Base-by-base conservation (phyloP, 805 yeast genomes). In the Metschnikowia aberdeeniae region DNA sequence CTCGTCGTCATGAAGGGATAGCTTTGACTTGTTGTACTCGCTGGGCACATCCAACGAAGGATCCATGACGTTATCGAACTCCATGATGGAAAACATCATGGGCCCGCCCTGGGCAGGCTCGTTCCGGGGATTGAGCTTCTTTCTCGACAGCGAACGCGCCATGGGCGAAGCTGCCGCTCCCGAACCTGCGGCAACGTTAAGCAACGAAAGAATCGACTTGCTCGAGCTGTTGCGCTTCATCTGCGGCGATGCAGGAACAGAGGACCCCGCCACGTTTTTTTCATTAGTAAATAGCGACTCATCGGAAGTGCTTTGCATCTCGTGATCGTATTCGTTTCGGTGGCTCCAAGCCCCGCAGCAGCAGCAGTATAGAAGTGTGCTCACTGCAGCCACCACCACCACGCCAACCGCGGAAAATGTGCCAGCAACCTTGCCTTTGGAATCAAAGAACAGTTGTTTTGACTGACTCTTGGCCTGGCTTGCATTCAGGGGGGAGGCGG, bases 361-460 rank as follows among this genome's bases (percentile, higher is more conserved):
- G 61, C 66, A 77, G 67, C 56, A 75, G 48, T 49, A 76, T 10
- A 78, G 34, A 2, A 83, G 49, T 0, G 71, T 66, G 0, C 66
- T 54, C 1, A 83, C 40, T 0, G 81, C 39, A 1, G 72, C 72
- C 0, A 78, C 54, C 0, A 66, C 76, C 1, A 82, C 81, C 1
- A 88, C 55, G 1, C 90, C 96, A 13, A 88, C 93, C 0, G 78
- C 89, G 2, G 85, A 80, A 64, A 88, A 88, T 0, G 89, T 85
- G 3, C 95, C 96, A 0, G 90, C 95, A 1, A 88, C 93, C 59
- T 84, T 85, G 0, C 92, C 95, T 37, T 78, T 78, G 38, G 79
- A 68, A 46, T 75, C 72, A 73, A 85, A 88, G 58, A 84, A 88
- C 3, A 81, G 68, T 8, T 27, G 56, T 56, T 33, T 34, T 27